Evolutionary conservation across 2,329 filamentous ascomycete genomes (phyloP), one percentile per base, ranked within the genome.

Genomic region (Metarhizium brunneum): DNA sequence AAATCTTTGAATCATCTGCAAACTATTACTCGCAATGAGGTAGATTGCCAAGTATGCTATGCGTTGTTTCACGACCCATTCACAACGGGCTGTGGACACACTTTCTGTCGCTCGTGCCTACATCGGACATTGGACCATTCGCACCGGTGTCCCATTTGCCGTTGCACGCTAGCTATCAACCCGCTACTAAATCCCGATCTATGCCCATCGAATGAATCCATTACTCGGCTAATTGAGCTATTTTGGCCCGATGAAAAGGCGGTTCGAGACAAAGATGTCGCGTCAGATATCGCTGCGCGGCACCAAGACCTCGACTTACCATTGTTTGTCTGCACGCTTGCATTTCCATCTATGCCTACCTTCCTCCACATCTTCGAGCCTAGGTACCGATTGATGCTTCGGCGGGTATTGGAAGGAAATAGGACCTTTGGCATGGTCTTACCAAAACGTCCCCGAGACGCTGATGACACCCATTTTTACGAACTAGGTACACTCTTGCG

Each of bases 291-390:
- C 54, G 74, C 79, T 35, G 73, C 76, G 10, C 76, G 76, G 1
- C 69, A 77, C 49, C 78, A 79, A 4, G 82, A 83, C 10, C 75
- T 83, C 18, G 80, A 84, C 40, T 80, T 86, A 4, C 82, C 89
- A 0, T 74, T 96, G 0, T 96, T 96, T 62, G 81, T 95, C 36
- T 94, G 88, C 70, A 90, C 90, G 0, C 71, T 95, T 8, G 82
- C 89, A 0, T 92, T 94, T 62, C 92, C 92, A 1, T 77, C 79
- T 2, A 90, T 92, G 82, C 90, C 87, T 0, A 92, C 89, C 0
- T 94, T 94, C 62, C 74, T 96, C 3, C 88, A 95, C 63, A 82
- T 96, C n/a, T 96, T 95, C 65, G 92, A 96, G 68, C 88, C 89
- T n/a, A 81, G 88, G 6, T 96, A 96, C 67, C 83, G 90, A 7